Evolutionary conservation across 2,329 filamentous ascomycete species (phyloP), one percentile per base, ranked within the genome.

Genomic region (Colletotrichum sp.): DNA sequence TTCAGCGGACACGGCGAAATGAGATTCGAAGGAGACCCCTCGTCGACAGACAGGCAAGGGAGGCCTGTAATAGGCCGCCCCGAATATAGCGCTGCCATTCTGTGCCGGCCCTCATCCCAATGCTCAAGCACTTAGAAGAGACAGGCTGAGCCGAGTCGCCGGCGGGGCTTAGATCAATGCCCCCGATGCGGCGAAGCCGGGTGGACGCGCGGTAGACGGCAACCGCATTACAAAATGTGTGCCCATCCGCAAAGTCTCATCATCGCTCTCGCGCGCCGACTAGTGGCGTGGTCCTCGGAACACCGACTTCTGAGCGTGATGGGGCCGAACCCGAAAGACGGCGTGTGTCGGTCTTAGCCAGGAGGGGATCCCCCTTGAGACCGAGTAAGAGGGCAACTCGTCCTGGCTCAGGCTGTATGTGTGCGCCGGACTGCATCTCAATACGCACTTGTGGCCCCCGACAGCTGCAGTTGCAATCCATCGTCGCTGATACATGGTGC

Each of bases 1-100:
- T 74, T 76, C 70, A 76, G 70, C 70, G 64, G 34, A 28, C 16
- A 60, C 44, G 67, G 49, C 64, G 28, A 69, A 24, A 59, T 64
- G 49, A 66, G 5, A 28, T 59, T 32, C 30, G 10, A 30, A 28
- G 12, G 52, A 73, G 64, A 57, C 49, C 63, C 66, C 55, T 70
- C 68, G 30, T 39, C 39, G 24, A 24, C 49, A 36, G 21, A 26
- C 26, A 18, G n/a, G 34, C 70, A 60, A 70, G 70, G 73, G 70
- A 69, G 70, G 70, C 64, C 65, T 69, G 74, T n/a, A n/a, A 69
- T 52, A 65, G 34, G 55, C 62, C 16, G 13, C 57, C 57, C 32
- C 49, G 15, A 57, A 60, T 49, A 64, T 34, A 59, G 63, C 59
- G 62, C 52, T 55, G 49, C 39, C 73, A 26, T 39, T 32, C 55